These are phyloP conservation scores for Suhomyces sp. DNA, from an alignment of 805 yeast genomes.

Conservation along the genomic window DNA sequence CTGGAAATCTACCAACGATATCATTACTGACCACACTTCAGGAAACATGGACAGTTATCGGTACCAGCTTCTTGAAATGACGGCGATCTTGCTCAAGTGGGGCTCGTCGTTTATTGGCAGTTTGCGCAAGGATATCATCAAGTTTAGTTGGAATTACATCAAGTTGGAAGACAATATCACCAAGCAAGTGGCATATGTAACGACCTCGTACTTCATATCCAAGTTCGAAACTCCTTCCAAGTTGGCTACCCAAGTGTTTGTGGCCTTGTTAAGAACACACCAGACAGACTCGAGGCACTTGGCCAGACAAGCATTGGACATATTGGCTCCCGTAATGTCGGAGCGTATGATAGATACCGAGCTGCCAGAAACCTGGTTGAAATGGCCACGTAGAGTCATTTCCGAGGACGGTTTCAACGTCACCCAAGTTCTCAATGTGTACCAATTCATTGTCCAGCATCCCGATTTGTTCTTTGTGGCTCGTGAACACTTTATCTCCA, in stretches of 20 bases:
- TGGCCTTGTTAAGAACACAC: slow-evolving; percentile 79
- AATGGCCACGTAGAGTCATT: slow-evolving; percentile 90
- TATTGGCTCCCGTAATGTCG: slow-evolving; percentile 83
- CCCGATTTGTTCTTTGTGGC: slow-evolving; percentile 81
- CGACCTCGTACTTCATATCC: slow-evolving; percentile 81
- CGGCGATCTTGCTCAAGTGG: slow-evolving; percentile 70
- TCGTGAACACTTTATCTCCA: slow-evolving; percentile 84
- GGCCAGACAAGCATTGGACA: slow-evolving; percentile 83
- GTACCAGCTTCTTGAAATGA: slow-evolving; percentile 74
- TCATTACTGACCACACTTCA: slow-evolving; percentile 50
- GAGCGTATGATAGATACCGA: slow-evolving; percentile 57
- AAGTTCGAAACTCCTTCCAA: slow-evolving; percentile 86
- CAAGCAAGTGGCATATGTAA: slow-evolving; percentile 89
- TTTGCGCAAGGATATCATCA: slow-evolving; percentile 78
- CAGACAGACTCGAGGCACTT: slow-evolving; percentile 80
- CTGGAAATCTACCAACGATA: slow-evolving; percentile 67
- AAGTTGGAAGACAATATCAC: slow-evolving; percentile 84
- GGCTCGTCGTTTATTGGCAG: slow-evolving; percentile 59
- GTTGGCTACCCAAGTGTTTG: slow-evolving; percentile 88
- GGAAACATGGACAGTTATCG: slow-evolving; percentile 74
- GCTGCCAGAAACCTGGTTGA: slow-evolving; percentile 67
- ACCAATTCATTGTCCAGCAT: slow-evolving; percentile 84
- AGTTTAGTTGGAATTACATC: slow-evolving; percentile 91
- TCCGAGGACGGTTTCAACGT: slow-evolving; percentile 88
- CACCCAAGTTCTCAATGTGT: slow-evolving; percentile 80